Conservation (phyloP, 495 filamentous ascomycete genomes). For the Penicillium salamii region DNA sequence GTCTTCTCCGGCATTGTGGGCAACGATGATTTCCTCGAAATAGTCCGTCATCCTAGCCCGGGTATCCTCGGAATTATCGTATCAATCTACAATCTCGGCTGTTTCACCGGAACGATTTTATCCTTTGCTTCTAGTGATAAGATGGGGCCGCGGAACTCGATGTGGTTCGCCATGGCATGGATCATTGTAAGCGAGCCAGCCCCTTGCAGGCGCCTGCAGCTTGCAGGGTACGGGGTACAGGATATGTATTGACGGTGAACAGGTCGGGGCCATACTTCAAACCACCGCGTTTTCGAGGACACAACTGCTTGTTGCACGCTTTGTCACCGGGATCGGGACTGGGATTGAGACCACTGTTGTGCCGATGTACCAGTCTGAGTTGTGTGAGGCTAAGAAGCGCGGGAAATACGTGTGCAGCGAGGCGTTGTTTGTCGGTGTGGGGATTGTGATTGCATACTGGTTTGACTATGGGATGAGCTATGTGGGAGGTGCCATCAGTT, state of each 20-base stretch:
- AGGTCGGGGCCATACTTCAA: constrained; percentile 47
- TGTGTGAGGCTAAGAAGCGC: constrained; percentile 39
- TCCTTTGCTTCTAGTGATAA: constrained; percentile 44
- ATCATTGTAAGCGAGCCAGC: constrained; percentile 22
- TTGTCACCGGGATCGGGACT: constrained; percentile 51
- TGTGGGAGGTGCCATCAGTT: constrained; percentile 32
- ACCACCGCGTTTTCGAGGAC: constrained; percentile 37
- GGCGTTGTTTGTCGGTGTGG: constrained; percentile 39
- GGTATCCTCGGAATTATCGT: constrained; percentile 45
- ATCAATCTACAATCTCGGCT: constrained; percentile 52
- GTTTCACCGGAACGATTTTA: constrained; percentile 39
- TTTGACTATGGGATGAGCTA: constrained; percentile 46
- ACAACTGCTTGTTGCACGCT: constrained; percentile 46
- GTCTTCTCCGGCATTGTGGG: constrained; percentile 49
- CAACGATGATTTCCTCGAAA: constrained; percentile 45
- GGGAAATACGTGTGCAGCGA: constrained; percentile 46
- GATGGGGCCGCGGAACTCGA: constrained; percentile 44
- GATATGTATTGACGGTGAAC: constrained; percentile 6
- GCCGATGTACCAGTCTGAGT: constrained; percentile 50
- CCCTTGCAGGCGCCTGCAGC: too few relatives aligned
- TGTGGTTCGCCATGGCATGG: constrained; percentile 39
- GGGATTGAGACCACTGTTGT: constrained; percentile 48
- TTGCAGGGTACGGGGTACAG: too few relatives aligned
- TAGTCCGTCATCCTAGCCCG: constrained; percentile 38
- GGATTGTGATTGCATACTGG: constrained; percentile 43